Conservation (phyloP, 495 filamentous ascomycete species). For the Trypethelium eluteriae region DNA sequence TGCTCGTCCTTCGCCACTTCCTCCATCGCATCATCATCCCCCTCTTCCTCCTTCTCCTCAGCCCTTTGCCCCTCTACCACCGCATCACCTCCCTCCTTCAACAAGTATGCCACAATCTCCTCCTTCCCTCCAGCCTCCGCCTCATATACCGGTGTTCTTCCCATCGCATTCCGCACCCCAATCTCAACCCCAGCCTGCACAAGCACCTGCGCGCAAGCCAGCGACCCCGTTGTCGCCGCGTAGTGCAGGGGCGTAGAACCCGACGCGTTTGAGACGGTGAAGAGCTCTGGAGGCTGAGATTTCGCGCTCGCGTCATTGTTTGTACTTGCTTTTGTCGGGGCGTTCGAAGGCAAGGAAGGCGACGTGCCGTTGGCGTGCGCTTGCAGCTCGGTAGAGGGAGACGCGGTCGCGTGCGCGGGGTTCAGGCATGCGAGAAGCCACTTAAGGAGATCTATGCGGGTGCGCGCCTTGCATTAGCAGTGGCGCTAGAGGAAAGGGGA, state of each 20-base stretch:
- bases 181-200: slow-evolving; percentile 66
- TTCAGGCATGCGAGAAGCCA: slow-evolving; percentile 13
- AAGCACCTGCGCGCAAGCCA: slow-evolving; percentile 68
- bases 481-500: background rate
- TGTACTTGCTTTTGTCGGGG: too few relatives aligned
- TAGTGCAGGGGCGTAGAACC: slow-evolving; percentile 90
- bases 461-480: background rate
- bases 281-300: slow-evolving; percentile 30
- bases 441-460: slow-evolving; percentile 15
- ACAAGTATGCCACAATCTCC: slow-evolving; percentile 59
- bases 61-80: slow-evolving; percentile 19
- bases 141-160: slow-evolving; percentile 78
- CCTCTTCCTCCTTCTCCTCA: slow-evolving; percentile 15
- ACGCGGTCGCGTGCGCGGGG: background rate
- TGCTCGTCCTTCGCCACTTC: slow-evolving; percentile 2
- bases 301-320: slow-evolving; percentile 19
- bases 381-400: too few relatives aligned
- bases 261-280: slow-evolving; percentile 65
- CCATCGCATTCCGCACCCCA: slow-evolving; percentile 65
- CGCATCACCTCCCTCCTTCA: slow-evolving; percentile 43
- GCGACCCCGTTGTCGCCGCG: slow-evolving; percentile 81
- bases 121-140: slow-evolving; percentile 65
- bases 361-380: too few relatives aligned
- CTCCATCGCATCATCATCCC: slow-evolving; percentile 12
- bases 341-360: too few relatives aligned